A percentile compares a stretch with the other conserved stretches of the same genome.
These are phyloP conservation scores for Populus tremula DNA, from an alignment of 345 rosid genomes.

Conservation along the genomic window DNA sequence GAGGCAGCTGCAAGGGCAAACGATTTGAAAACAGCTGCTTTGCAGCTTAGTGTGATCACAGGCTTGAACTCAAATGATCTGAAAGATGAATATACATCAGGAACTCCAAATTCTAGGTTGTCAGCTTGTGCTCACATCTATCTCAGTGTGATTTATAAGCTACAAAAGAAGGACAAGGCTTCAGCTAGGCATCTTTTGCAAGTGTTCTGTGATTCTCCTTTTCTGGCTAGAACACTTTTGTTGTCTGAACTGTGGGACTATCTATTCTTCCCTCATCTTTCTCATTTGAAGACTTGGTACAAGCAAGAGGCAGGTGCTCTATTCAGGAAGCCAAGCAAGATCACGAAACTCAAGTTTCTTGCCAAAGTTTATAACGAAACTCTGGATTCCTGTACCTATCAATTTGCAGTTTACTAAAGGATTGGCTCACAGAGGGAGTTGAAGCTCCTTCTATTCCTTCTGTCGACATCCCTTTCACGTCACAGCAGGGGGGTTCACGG, in stretches of 20 bases:
- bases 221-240: conserved; percentile 44
- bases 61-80: conserved; percentile 43
- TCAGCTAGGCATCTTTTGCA: conserved; percentile 64
- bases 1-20: conserved; percentile 34
- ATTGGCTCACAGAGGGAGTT: conserved; percentile 56
- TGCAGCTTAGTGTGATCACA: conserved; percentile 55
- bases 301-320: conserved; percentile 50
- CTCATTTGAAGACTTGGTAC: conserved; percentile 57
- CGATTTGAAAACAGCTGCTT: conserved; percentile 50
- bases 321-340: conserved; percentile 27
- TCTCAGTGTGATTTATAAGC: conserved; percentile 51
- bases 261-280: conserved; percentile 61
- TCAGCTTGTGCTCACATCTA: conserved; percentile 65
- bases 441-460: conserved; percentile 57
- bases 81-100: conserved; percentile 44
- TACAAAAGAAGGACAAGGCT: conserved; percentile 52
- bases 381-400: conserved; percentile 56
- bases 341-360: conserved; percentile 48
- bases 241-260: conserved; percentile 57
- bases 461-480: conserved; percentile 38
- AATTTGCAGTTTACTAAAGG: conserved; percentile 61
- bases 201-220: conserved; percentile 57
- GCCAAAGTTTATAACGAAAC: conserved; percentile 52
- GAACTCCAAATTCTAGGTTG: conserved; percentile 44
- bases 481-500: conserved; percentile 28